phyloP scores from a whole-genome alignment of 2,329 filamentous ascomycete genomes.

The Sordariomycetes sp. region DNA sequence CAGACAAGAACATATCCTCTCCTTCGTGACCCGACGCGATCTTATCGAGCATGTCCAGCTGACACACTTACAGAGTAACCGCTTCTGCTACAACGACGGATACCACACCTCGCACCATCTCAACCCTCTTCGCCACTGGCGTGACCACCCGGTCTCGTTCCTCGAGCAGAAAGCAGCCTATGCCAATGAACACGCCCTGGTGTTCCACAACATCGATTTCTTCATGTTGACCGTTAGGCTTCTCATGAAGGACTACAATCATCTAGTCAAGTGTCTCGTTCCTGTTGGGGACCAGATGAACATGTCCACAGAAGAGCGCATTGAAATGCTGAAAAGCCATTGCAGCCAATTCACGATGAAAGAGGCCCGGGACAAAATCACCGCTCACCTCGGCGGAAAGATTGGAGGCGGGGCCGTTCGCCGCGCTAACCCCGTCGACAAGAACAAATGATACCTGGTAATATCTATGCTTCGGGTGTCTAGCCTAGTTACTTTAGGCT shows the following conservation, averaged over 20 bases:
- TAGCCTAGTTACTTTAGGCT: too few relatives aligned
- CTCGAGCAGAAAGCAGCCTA: slow-evolving; percentile 59
- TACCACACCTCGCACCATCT: slow-evolving; percentile 76
- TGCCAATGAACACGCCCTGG: slow-evolving; percentile 54
- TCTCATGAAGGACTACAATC: slow-evolving; percentile 59
- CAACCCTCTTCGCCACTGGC: slow-evolving; percentile 70
- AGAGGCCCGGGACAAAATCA: slow-evolving; percentile 52
- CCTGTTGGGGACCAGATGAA: slow-evolving; percentile 62
- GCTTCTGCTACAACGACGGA: slow-evolving; percentile 74
- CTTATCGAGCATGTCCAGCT: not conserved
- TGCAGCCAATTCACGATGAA: slow-evolving; percentile 56
- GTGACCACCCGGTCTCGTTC: slow-evolving; percentile 67
- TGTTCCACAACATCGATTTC: slow-evolving; percentile 76
- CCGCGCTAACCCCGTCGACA: too few relatives aligned
- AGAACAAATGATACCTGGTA: too few relatives aligned
- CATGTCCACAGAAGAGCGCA: slow-evolving; percentile 54
- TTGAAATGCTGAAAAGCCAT: slow-evolving; percentile 50
- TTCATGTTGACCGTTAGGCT: slow-evolving; percentile 62
- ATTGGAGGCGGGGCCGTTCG: not conserved
- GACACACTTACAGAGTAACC: slow-evolving; percentile 51
- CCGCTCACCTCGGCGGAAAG: not conserved
- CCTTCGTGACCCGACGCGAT: not conserved
- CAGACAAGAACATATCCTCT: not conserved
- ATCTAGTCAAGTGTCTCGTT: slow-evolving; percentile 60
- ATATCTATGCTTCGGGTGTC: too few relatives aligned